Conservation (phyloP, 164 flowering plant genomes). For the Vitis vinifera region DNA sequence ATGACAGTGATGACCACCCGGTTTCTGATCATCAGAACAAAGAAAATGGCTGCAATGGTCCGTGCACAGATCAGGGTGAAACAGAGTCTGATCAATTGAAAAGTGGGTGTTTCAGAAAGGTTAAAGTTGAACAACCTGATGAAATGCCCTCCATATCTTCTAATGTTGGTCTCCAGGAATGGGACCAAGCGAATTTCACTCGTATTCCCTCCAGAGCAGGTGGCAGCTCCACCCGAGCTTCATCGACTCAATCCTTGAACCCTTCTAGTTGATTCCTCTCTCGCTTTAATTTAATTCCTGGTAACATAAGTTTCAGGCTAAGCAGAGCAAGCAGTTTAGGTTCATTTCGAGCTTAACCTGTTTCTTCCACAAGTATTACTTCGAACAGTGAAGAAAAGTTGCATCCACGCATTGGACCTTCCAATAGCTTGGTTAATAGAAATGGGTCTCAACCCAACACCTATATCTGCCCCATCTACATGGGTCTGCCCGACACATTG, state of each 20-base stretch:
- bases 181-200: constrained; percentile 36
- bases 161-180: constrained; percentile 37
- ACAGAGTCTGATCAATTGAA: constrained; percentile 30
- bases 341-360: constrained; percentile 56
- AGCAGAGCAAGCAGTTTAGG: constrained; percentile 70
- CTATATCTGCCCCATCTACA: constrained; percentile 78
- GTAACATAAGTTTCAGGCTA: constrained; percentile 68
- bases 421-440: constrained; percentile 18
- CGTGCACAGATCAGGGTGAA: constrained; percentile 25
- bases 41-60: constrained; percentile 26
- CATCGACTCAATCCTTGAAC: constrained; percentile 36
- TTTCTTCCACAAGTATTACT: constrained; percentile 45
- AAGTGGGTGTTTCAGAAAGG: constrained; percentile 31
- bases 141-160: constrained; percentile 39
- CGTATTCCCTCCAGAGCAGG: constrained; percentile 28
- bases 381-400: constrained; percentile 43
- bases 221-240: constrained; percentile 45
- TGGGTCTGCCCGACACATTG: constrained; percentile 92
- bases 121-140: constrained; percentile 33
- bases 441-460: constrained; percentile 57
- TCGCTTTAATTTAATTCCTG: constrained; percentile 66
- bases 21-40: constrained; percentile 30
- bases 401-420: constrained; percentile 19
- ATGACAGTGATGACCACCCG: constrained; percentile 31
- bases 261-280: constrained; percentile 55